Evolutionary conservation across 129 eudicot genomes (phyloP), one percentile per base, ranked within the genome.

Genomic region (Centaurea solstitialis): DNA sequence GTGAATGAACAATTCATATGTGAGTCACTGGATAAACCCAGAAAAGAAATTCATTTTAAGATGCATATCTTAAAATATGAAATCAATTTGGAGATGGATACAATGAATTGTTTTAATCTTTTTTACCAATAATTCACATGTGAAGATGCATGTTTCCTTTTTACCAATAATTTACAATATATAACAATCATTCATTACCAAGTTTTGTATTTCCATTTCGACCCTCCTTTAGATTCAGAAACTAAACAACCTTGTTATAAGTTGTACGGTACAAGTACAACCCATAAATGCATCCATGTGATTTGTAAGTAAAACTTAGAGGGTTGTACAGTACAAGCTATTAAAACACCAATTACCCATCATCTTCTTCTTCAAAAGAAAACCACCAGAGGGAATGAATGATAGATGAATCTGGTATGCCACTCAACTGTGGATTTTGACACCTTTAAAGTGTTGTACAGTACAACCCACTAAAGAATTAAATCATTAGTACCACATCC

Each of bases 391-490:
- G 11, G 26, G 68, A 11, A 13, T 50, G 26, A 21, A 22, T n/a
- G n/a, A 10, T 4, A 13, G 26, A 21, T 64, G 68, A 64, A 64
- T 12, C 66, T 50, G 66, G 18, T 1, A 17, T 7, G 50, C 11
- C 33, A 75, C 4, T 75, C 68, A 70, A 71, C 73, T 6, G 24
- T 10, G 78, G 30, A 38, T 9, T 23, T 17, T 17, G 6, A 22
- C 28, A 38, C 67, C 43, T 62, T 80, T 26, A 62, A 23, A n/a
- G 21, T 11, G 67, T 57, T 76, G 85, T 82, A 82, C 72, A 12
- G 81, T 82, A 82, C 85, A 82, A 57, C 77, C 43, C 65, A 18
- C n/a, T 53, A 7, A 38, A 76, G 67, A 11, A 76, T 15, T 0
- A 0, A 57, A 76, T 26, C 23, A 76, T 24, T 22, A 53, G 17